A percentile compares a stretch with the other conserved stretches of the same genome.
These are phyloP conservation scores for Boletus edulis DNA, from an alignment of 768 basidiomycete genomes.

Conservation along the genomic window DNA sequence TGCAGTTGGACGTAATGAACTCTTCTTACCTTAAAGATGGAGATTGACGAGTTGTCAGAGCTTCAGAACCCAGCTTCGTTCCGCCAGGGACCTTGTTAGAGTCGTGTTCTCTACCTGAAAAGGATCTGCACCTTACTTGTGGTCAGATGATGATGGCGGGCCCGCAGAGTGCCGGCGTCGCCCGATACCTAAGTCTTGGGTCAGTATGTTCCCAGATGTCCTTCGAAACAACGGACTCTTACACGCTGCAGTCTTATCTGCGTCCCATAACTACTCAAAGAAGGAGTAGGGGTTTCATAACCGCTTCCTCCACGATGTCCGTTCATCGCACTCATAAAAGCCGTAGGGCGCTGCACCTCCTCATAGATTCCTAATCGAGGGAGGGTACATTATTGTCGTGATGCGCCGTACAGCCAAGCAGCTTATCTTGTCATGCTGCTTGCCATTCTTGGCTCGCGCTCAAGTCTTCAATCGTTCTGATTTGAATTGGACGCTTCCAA, in stretches of 20 bases:
- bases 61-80: not conserved
- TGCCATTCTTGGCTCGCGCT: conserved; percentile 16
- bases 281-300: conserved; percentile 1
- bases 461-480: conserved; percentile 42
- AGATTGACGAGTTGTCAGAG: not conserved
- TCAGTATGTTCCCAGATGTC: not conserved
- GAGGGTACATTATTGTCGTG: not conserved
- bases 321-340: not conserved
- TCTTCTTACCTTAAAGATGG: not conserved
- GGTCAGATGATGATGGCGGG: not conserved
- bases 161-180: not conserved
- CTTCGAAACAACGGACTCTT: not conserved
- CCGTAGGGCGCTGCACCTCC: not conserved
- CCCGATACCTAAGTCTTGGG: not conserved
- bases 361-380: not conserved
- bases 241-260: not conserved
- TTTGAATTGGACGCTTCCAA: conserved; percentile 51
- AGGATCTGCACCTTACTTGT: not conserved
- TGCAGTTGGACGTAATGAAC: not conserved
- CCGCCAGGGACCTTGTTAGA: not conserved
- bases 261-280: not conserved
- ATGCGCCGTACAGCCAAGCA: not conserved
- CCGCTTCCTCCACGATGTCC: not conserved
- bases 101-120: not conserved
- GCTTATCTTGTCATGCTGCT: not conserved